Evolutionary conservation across 2,329 filamentous ascomycete species (phyloP), one percentile per base, ranked within the genome.

Genomic region (Cladosporium oxysporum): DNA sequence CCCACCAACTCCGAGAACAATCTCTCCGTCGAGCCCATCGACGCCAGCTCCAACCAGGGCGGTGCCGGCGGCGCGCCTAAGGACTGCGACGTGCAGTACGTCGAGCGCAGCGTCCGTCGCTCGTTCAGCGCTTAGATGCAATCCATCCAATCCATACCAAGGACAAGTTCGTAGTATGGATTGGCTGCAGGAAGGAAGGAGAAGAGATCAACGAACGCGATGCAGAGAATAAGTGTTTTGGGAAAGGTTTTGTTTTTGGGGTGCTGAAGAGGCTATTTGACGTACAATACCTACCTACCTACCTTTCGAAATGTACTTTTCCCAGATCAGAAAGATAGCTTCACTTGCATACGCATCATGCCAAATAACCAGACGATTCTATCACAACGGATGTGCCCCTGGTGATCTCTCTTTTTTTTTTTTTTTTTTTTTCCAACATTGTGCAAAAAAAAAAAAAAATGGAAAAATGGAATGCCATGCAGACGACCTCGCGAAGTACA

Each of bases 31-130:
- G 33, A 59, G 33, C 33, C 57, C 23, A 28, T 41, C 21, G 33
- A 59, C 3, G 21, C 37, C 14, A 60, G 37, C 41, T 12, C 28
- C 26, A 60, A 44, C 58, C 35, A 44, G 37, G 37, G 37, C 33
- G 16, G 21, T 23, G 29, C 33, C 28, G 18, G 16, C 16, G 29
- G 8, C 11, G 21, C 41, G 7, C 12, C 28, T 28, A 55, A 29
- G 31, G 60, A 62, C 47, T 62, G 60, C 31, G 60, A 62, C n/a
- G 60, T 62, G 11, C 60, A 62, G 58, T 66, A 70, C 21, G 16
- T 59, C n/a, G 60, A 62, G 23, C 57, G 62, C 14, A 59, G 58
- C 31, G 28, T 35, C n/a, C 44, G 52, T 18, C 66, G 58, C 61
- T 67, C 47, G 7, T 12, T 47, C 23, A 64, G 49, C 59, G 70